Evolutionary conservation across 2,329 filamentous ascomycete genomes (phyloP), one percentile per base, ranked within the genome.

Genomic region (Penicillium sp.): DNA sequence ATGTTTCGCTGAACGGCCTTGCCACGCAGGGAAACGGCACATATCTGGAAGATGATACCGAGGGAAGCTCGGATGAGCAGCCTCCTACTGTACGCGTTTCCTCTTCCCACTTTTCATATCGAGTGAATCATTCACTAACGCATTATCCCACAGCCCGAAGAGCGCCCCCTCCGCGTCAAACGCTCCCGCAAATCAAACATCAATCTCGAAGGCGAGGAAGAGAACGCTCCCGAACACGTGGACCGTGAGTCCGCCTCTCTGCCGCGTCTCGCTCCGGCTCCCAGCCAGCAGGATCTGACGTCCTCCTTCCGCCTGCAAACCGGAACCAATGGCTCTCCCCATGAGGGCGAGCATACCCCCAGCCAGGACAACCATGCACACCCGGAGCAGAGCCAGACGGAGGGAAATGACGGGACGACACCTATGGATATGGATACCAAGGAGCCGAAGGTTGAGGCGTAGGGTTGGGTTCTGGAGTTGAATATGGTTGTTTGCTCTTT

Each of bases 81-180:
- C 69, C 69, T 38, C 69, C 67, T 42, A 72, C 69, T 46, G 69
- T 72, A 60, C 46, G 64, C 58, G 18, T 20, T 20, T 20, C 18
- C 4, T 20, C 18, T 20, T 20, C 18, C 3, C 18, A 20, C 18
- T 20, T 20, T 20, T 20, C 18, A 20, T 20, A 20, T 20, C 18
- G 3, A 20, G 18, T 18, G 16, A 34, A 10, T 10, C 31, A 9
- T 34, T 16, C 24, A 8, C 31, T 34, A 11, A 34, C 31, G 1
- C 16, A 5, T 18, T 13, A 11, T 27, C 10, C 10, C 9, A 20
- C 10, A 75, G 72, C 72, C 72, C 34, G 65, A 72, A 61, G 72
- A 75, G 63, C 65, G 72, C 40, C 72, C 72, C 6, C 66, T 74
- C 36, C 69, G 72, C 47, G 62, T 68, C 16, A 73, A 73, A 51